Conservation (phyloP, 768 basidiomycete species). For the Mycena albidolilacea region DNA sequence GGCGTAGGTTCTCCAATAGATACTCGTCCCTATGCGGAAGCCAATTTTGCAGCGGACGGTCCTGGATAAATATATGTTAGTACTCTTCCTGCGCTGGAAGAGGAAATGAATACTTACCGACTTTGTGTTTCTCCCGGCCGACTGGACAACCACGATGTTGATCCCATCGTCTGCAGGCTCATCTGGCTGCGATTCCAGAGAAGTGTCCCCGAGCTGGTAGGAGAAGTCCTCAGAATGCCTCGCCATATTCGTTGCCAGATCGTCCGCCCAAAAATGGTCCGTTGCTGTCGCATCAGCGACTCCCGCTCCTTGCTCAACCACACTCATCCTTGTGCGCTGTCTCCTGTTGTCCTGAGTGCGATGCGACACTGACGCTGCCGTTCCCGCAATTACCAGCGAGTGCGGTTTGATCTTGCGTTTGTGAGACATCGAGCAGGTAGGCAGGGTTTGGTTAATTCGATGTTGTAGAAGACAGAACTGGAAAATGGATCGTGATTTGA, state of each 20-base stretch:
- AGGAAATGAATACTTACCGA: neutral
- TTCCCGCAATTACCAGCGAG: neutral
- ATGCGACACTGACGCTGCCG: neutral
- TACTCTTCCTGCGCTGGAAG: no score
- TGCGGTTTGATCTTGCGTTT: neutral
- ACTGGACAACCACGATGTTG: neutral
- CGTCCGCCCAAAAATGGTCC: neutral
- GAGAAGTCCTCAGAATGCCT: neutral
- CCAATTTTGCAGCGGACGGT: conserved; percentile 14
- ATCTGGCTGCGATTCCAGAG: neutral
- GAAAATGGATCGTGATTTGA: no score
- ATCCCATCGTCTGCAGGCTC: neutral
- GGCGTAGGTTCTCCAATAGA: neutral
- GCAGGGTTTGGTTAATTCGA: no score
- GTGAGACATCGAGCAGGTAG: no score
- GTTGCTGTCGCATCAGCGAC: neutral
- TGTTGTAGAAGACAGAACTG: no score
- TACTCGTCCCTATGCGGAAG: neutral
- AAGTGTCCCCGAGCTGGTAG: neutral
- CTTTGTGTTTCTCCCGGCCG: neutral
- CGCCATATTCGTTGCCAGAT: conserved; percentile 10
- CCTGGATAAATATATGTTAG: neutral
- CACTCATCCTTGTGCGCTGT: neutral
- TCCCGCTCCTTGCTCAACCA: neutral
- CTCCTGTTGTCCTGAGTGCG: neutral